Conservation (phyloP, 2,329 filamentous ascomycete genomes). For the Trichoderma endophyticum region DNA sequence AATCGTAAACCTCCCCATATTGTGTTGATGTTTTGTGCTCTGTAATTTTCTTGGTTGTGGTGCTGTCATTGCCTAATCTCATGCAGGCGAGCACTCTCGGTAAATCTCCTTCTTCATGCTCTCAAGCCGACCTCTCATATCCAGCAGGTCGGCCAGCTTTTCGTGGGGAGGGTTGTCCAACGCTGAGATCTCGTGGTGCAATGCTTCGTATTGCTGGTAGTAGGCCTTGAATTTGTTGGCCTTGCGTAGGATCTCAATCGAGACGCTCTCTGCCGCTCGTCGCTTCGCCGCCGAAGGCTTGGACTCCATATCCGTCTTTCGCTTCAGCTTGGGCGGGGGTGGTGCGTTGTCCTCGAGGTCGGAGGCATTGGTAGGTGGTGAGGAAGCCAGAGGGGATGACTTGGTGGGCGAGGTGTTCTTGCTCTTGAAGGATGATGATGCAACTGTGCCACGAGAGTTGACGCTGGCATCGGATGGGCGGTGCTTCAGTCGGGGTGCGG, state of each 20-base stretch:
- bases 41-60: neutral
- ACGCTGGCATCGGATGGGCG: slow-evolving; percentile 49
- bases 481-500: slow-evolving; percentile 38
- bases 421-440: slow-evolving; percentile 44
- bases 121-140: slow-evolving; percentile 54
- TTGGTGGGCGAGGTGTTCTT: slow-evolving; percentile 59
- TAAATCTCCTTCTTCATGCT: slow-evolving; percentile 60
- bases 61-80: slow-evolving; percentile 2
- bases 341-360: slow-evolving; percentile 50
- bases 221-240: slow-evolving; percentile 54
- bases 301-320: slow-evolving; percentile 35
- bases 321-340: slow-evolving; percentile 46
- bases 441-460: slow-evolving; percentile 34
- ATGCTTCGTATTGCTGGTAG: slow-evolving; percentile 55
- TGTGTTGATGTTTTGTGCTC: neutral
- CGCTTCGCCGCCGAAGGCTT: slow-evolving; percentile 31
- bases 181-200: slow-evolving; percentile 54
- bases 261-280: slow-evolving; percentile 29
- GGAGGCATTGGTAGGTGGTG: slow-evolving; percentile 63
- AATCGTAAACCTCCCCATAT: slow-evolving; percentile 10
- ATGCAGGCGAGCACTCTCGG: slow-evolving; percentile 38
- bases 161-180: slow-evolving; percentile 50
- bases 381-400: slow-evolving; percentile 63
- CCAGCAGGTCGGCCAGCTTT: slow-evolving; percentile 49
- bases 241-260: slow-evolving; percentile 47